Evolutionary conservation across 2,329 filamentous ascomycete species (phyloP).

Genomic region (Fusarium denticulatum): DNA sequence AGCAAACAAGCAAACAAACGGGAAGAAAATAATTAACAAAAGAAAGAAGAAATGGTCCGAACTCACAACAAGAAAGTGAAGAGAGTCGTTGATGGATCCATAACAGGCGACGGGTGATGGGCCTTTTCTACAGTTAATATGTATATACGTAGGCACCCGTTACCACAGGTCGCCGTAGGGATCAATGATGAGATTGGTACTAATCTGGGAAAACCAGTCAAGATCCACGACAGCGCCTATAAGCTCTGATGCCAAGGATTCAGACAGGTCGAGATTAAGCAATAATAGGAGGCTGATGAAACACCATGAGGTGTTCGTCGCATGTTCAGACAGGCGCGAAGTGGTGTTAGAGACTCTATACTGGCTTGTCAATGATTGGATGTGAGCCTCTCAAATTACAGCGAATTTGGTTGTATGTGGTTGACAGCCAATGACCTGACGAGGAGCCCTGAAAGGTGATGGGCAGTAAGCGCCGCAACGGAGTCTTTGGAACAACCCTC

Average conservation of each 20-base stretch:
- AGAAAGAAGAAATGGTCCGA: conserved; percentile 41
- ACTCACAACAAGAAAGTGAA: conserved; percentile 77
- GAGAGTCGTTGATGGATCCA: conserved; percentile 72
- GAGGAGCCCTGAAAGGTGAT: conserved; percentile 15
- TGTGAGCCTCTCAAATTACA: conserved; percentile 33
- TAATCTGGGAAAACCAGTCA: conserved; percentile 28
- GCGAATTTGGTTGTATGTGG: conserved; percentile 17
- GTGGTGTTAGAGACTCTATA: conserved; percentile 20
- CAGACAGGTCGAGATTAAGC: conserved; percentile 23
- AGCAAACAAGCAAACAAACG: conserved; percentile 22
- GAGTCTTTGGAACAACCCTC: conserved; percentile 16
- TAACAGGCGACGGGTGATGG: conserved; percentile 43
- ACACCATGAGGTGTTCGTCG: conserved; percentile 37
- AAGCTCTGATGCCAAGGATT: conserved; percentile 16
- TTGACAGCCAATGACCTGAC: conserved; percentile 30
- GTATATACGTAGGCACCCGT: conserved; percentile 32
- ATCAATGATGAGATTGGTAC: conserved; percentile 19
- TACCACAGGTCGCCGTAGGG: conserved; percentile 20
- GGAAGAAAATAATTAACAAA: conserved; percentile 13
- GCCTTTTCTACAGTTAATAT: conserved; percentile 39
- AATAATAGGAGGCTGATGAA: conserved; percentile 40
- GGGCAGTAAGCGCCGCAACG: conserved; percentile 40
- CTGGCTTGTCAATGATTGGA: conserved; percentile 30
- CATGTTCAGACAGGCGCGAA: conserved; percentile 40
- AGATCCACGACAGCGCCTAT: conserved; percentile 42